Evolutionary conservation across 352 stramenopile genomes (phyloP), one percentile per base, ranked within the genome.

Genomic region (Phytophthora idaei): DNA sequence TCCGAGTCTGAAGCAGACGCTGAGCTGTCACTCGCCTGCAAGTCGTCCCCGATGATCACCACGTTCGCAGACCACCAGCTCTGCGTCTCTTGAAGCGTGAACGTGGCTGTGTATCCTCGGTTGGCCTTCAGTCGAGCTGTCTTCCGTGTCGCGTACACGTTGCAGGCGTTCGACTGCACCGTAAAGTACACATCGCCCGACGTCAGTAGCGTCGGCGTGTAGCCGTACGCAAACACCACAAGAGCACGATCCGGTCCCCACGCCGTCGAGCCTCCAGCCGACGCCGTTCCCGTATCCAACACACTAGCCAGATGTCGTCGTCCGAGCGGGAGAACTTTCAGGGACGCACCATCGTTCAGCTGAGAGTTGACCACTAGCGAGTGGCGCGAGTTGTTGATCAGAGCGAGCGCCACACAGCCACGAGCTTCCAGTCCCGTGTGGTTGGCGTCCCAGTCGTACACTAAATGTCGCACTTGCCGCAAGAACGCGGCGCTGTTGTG

Each of bases 381-480:
- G 27, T 95, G 82, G 1, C 85, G 75, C 53, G 84, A 94, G 60
- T 93, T 94, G 64, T 94, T 94, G 34, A 93, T 60, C 55, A 95
- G 67, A 0, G 77, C 88, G 17, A 95, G 68, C 7, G 73, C 87
- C 7, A 95, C 81, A 55, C 87, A 95, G 6, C 81, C 85, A 44
- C 87, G 83, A 7, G 87, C 87, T 39, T 90, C 87, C 0, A 95
- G 67, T 0, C 87, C 87, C 2, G 82, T 93, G 61, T 95, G 88
- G 65, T 95, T 94, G 39, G 83, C 85, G 54, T 95, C 85, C 85
- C 87, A 94, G 55, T 94, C 86, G 58, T 87, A 95, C 4, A 94
- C 85, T 8, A 95, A 67, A 47, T 95, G 88, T 10, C 84, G 76
- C 31, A 93, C 61, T 50, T 92, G 79, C 15, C 80, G 69, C 46